Evolutionary conservation across 1,139 yeast genomes (phyloP).

Genomic region (Taphrina populina): DNA sequence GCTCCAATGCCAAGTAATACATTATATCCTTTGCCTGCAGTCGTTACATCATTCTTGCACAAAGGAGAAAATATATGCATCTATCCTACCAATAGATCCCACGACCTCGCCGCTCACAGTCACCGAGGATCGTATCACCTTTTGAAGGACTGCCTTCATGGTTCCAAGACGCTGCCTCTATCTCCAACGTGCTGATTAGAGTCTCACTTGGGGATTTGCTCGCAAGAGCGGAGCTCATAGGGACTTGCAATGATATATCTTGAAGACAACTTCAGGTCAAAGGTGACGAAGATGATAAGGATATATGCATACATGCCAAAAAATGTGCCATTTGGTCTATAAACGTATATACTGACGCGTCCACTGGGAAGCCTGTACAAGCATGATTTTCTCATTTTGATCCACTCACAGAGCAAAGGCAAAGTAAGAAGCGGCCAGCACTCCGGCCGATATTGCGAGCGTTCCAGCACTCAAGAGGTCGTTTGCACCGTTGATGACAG

Average conservation of each 20-base stretch:
- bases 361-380: too few species aligned
- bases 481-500: slow-evolving; percentile 9
- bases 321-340: too few species aligned
- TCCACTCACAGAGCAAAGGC: slow-evolving; percentile 17
- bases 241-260: too few species aligned
- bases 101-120: slow-evolving; percentile 11
- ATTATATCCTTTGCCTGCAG: slow-evolving; percentile 8
- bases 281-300: too few species aligned
- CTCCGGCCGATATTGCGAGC: slow-evolving; percentile 14
- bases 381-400: too few species aligned
- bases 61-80: not conserved
- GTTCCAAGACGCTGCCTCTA: too few species aligned
- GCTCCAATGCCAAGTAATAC: slow-evolving; percentile 22
- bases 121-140: slow-evolving; percentile 20
- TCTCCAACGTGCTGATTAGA: too few species aligned
- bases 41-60: not conserved
- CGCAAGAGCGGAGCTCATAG: too few species aligned
- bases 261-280: too few species aligned
- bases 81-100: slow-evolving; percentile 19
- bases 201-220: too few species aligned
- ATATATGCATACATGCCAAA: too few species aligned
- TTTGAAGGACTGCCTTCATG: slow-evolving; percentile 29
- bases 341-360: too few species aligned
- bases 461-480: slow-evolving; percentile 1
- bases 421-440: slow-evolving; percentile 24